These are phyloP conservation scores for Solanum aculeatissimum DNA, from an alignment of 305 asterid species.

Conservation along the genomic window DNA sequence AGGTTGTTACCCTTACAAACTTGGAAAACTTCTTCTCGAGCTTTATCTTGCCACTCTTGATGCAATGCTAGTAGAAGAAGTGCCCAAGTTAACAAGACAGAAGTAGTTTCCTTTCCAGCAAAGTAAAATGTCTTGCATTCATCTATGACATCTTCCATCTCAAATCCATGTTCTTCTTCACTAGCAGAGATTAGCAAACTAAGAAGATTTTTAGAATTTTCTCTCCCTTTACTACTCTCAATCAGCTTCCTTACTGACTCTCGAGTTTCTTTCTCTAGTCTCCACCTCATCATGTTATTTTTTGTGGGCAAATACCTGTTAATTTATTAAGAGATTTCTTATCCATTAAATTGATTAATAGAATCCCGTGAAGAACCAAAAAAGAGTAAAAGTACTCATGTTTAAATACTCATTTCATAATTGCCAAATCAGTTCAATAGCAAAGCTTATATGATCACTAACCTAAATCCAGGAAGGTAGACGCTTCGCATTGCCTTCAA, in stretches of 20 bases:
- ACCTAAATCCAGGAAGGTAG: slow-evolving; percentile 63
- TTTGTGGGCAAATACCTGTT: slow-evolving; percentile 53
- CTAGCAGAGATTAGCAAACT: slow-evolving; percentile 28
- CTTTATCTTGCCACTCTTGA: slow-evolving; percentile 21
- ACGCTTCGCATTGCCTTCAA: slow-evolving; percentile 36
- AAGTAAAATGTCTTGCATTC: slow-evolving; percentile 24
- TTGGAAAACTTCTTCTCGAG: slow-evolving; percentile 15
- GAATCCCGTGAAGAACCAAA: background rate
- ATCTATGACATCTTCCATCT: slow-evolving; percentile 8
- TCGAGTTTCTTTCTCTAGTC: slow-evolving; percentile 45
- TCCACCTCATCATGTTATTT: slow-evolving; percentile 40
- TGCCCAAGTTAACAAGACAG: slow-evolving; percentile 17
- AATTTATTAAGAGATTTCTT: background rate
- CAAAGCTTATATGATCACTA: background rate
- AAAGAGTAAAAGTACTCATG: background rate
- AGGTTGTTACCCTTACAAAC: slow-evolving; percentile 6
- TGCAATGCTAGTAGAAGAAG: slow-evolving; percentile 16
- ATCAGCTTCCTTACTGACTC: slow-evolving; percentile 22
- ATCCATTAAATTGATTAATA: background rate
- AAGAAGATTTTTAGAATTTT: slow-evolving; percentile 29
- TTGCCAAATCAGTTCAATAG: background rate
- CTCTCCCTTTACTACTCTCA: slow-evolving; percentile 13
- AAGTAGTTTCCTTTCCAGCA: slow-evolving; percentile 43
- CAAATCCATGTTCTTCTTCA: background rate
- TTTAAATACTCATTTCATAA: background rate